Evolutionary conservation across 1,139 yeast genomes (phyloP), one percentile per base, ranked within the genome.

Genomic region (Arxiozyma heterogenica): DNA sequence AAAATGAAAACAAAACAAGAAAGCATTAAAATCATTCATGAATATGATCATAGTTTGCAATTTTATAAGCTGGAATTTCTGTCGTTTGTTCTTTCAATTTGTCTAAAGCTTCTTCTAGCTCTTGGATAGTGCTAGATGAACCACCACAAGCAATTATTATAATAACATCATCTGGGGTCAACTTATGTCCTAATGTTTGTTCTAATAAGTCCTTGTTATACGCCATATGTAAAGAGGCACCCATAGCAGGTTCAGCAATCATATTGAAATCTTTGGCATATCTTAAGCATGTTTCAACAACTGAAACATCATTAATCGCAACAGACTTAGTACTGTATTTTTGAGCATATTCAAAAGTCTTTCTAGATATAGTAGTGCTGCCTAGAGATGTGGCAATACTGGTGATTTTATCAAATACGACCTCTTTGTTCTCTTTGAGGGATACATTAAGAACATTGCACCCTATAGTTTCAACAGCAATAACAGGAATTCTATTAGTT

Each of bases 161-260:
- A 1, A 83, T 72, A 8, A 77, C 75, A 54, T 82, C 85, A 47
- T 80, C 78, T 1, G 68, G 53, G 0, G 60, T 54, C 52, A 79
- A 66, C 23, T 71, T 62, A 17, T 43, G 25, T 1, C 68, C 69
- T 44, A 74, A 65, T 39, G 64, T 61, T n/a, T 64, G 59, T 45
- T 65, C 64, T 18, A 79, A 59, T 23, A 74, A 59, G 8, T 71
- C 71, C 15, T 66, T 61, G 49, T 75, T 67, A 62, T 79, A 79
- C 1, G 76, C 73, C 3, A 78, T 69, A 18, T 83, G 78, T 39
- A 84, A 61, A 0, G 89, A 78, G 1, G 87, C 89, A 11, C 89
- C 90, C 70, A 91, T 84, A 0, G 90, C 89, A 0, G 90, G 88
- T 62, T 84, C 91, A 0, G 82, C 80, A 11, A 82, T 70, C 46